These are phyloP conservation scores for Parastagonospora nodorum DNA, from an alignment of 2,329 filamentous ascomycete genomes.

Conservation along the genomic window DNA sequence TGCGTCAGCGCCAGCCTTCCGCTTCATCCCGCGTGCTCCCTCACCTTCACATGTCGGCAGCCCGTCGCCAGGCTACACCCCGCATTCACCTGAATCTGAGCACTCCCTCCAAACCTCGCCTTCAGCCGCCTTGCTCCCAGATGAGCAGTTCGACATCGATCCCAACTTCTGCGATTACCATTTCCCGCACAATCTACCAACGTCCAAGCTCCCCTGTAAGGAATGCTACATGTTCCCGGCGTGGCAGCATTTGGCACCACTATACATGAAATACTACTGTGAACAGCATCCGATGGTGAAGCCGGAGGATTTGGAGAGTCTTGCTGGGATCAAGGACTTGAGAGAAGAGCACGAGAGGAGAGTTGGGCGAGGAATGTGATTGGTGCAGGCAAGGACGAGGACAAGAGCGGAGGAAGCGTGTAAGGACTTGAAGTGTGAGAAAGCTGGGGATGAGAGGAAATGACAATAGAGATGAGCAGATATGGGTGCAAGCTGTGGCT, in stretches of 20 bases:
- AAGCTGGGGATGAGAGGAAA: background rate
- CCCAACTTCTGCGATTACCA: conserved; percentile 25
- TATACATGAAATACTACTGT: conserved; percentile 24
- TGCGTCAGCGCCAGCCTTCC: too few relatives aligned
- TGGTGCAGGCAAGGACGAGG: background rate
- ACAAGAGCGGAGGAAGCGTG: background rate
- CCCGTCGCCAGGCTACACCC: too few relatives aligned
- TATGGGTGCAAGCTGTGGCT: too few relatives aligned
- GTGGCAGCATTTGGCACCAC: conserved; percentile 12
- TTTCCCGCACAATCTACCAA: conserved; percentile 21
- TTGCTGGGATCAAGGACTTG: conserved; percentile 23
- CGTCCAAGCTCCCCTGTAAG: conserved; percentile 26
- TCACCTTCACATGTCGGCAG: too few relatives aligned
- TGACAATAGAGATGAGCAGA: background rate
- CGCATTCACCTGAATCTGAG: background rate
- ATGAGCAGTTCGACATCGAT: background rate
- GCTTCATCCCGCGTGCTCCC: too few relatives aligned
- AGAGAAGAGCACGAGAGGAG: conserved; percentile 16
- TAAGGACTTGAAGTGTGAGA: background rate
- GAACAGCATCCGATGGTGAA: conserved; percentile 19
- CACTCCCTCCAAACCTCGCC: background rate
- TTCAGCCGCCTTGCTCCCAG: background rate
- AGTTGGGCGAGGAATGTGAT: background rate
- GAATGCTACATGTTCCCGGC: conserved; percentile 28
- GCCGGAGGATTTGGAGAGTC: conserved; percentile 20